These are phyloP conservation scores for Annona cherimola DNA, from an alignment of 164 flowering plant species.

Conservation along the genomic window DNA sequence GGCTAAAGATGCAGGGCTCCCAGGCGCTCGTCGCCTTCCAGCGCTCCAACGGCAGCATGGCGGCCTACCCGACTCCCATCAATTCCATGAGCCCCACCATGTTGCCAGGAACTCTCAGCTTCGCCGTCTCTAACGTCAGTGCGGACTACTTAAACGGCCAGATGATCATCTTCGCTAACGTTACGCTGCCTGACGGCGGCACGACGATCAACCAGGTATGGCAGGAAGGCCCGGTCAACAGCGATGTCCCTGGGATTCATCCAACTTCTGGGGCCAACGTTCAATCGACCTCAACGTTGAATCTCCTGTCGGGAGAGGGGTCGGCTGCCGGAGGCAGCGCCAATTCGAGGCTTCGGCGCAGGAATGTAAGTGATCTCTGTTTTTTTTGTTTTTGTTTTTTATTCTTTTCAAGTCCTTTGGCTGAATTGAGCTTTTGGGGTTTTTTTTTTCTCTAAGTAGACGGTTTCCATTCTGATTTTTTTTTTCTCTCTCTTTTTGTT, in stretches of 20 bases:
- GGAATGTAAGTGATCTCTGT: constrained; percentile 33
- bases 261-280: not conserved
- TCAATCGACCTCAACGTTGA: not conserved
- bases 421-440: not conserved
- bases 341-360: constrained; percentile 18
- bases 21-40: constrained; percentile 48
- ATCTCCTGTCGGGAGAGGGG: not conserved
- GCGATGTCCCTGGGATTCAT: not conserved
- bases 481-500: too few species aligned
- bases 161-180: constrained; percentile 1
- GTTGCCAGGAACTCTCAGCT: constrained; percentile 21
- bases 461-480: too few species aligned
- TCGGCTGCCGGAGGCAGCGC: constrained; percentile 13
- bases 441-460: not conserved
- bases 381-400: not conserved
- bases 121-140: not conserved
- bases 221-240: not conserved
- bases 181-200: not conserved
- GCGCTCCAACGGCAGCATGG: constrained; percentile 17
- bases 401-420: not conserved
- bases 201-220: constrained; percentile 2
- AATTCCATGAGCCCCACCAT: constrained; percentile 13
- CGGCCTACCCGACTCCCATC: constrained; percentile 38
- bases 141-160: not conserved
- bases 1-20: constrained; percentile 35